Evolutionary conservation across 192 early-diverging fungal species (phyloP), one percentile per base, ranked within the genome.

Genomic region (Rhizophagus clarus): DNA sequence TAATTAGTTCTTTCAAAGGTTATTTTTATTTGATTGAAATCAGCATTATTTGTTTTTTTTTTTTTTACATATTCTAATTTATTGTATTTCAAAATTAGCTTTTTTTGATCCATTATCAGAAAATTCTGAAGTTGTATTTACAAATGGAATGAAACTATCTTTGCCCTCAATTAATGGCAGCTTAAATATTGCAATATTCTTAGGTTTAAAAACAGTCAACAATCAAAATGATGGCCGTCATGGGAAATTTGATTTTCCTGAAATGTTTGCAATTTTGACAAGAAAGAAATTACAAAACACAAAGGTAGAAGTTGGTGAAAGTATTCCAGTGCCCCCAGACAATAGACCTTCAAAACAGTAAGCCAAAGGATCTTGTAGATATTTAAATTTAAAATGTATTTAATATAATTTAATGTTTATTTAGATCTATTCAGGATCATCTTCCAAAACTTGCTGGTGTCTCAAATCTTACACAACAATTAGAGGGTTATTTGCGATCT

Each of bases 281-380:
- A 81, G 76, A 51, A 47, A 61, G 10, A 82, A 84, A 45, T 60
- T 85, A 37, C 61, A 47, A 20, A 76, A 82, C 37, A 74, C 83
- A 12, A 83, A 84, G 31, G 60, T 85, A 15, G 86, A 85, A 22
- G 81, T 85, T 84, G 84, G 84, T 29, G 80, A 85, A 81, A 31
- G 56, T 47, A 67, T 68, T 7, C 20, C 34, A 15, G 26, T 31
- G 1, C 24, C 42, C 42, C 42, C 76, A 17, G 42, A 66, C 47
- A 22, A 47, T 22, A 70, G 69, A 31, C 34, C 22, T 34, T 69
- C 28, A 14, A 79, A 79, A 49, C 77, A 70, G 64, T 70, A 42
- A 71, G 64, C 28, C 0, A 42, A 42, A 34, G 11, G 1, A 7
- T n/a, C 9, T 9, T n/a, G 17, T n/a, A n/a, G 32, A 42, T 69